A percentile compares a stretch with the other conserved stretches of the same genome.
Evolutionary conservation across 2,329 filamentous ascomycete genomes (phyloP).

Genomic region (Aspergillus tubingensis): DNA sequence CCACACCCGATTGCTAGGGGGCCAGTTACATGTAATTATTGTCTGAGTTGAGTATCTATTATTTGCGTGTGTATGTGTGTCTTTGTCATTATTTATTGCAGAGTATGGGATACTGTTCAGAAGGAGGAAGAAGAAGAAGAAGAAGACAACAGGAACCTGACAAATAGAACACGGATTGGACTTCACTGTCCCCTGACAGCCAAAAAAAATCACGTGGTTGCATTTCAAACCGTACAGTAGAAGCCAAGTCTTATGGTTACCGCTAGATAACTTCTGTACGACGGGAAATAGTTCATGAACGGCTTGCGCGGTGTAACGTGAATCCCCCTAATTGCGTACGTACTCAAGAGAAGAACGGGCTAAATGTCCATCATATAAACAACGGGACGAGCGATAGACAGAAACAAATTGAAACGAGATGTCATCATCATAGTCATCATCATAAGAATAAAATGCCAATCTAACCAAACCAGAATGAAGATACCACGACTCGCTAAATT

Average conservation of each 20-base stretch:
- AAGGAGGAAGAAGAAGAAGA: not conserved
- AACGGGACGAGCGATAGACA: not conserved
- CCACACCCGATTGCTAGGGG: not conserved
- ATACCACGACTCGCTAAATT: not conserved
- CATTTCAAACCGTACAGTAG: not conserved
- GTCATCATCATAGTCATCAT: not conserved
- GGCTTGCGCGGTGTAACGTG: too few species aligned
- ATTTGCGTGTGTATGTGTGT: not conserved
- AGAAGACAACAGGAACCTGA: not conserved
- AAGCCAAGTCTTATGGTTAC: not conserved
- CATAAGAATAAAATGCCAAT: not conserved
- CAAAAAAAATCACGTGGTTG: not conserved
- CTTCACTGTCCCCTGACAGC: slow-evolving; percentile 1
- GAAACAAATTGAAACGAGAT: not conserved
- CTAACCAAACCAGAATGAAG: not conserved
- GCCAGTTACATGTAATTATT: slow-evolving; percentile 4
- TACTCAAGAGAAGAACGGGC: not conserved
- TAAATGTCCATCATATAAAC: not conserved
- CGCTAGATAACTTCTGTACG: too few species aligned
- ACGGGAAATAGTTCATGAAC: too few species aligned
- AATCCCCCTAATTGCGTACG: too few species aligned
- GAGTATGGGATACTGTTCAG: not conserved
- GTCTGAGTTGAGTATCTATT: slow-evolving; percentile 2
- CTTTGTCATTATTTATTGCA: not conserved
- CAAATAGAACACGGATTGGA: slow-evolving; percentile 3